These are phyloP conservation scores for Cyamopsis tetragonoloba DNA, from an alignment of 306 rosid genomes.

Conservation along the genomic window DNA sequence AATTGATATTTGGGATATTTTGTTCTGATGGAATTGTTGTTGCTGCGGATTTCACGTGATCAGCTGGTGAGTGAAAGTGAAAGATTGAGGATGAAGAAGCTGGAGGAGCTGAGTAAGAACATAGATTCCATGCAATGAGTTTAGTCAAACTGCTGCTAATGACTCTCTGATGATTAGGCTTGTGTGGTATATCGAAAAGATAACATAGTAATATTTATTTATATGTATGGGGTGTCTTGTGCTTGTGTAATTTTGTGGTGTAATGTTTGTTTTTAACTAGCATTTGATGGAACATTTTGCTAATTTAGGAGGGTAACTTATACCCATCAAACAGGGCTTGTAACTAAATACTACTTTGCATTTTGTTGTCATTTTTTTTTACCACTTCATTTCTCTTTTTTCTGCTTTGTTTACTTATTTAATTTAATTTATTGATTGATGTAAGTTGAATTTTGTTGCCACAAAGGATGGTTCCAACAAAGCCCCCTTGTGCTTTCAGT, in stretches of 20 bases:
- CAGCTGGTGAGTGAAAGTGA: conserved; percentile 77
- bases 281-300: conserved; percentile 43
- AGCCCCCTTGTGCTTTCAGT: conserved; percentile 12
- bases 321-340: conserved; percentile 66
- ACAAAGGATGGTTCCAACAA: conserved; percentile 12
- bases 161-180: conserved; percentile 73
- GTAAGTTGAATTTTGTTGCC: conserved; percentile 40
- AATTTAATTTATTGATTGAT: conserved; percentile 43
- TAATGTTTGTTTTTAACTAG: conserved; percentile 54
- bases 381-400: conserved; percentile 25
- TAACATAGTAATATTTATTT: conserved; percentile 52
- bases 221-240: conserved; percentile 57
- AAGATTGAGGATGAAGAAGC: conserved; percentile 95
- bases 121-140: conserved; percentile 68
- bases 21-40: neutral
- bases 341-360: conserved; percentile 69
- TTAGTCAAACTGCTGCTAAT: conserved; percentile 37
- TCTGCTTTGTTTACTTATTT: conserved; percentile 25
- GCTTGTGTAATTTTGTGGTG: conserved; percentile 58
- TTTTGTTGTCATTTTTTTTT: conserved; percentile 30
- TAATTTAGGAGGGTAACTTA: conserved; percentile 72
- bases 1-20: no score
- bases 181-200: conserved; percentile 84
- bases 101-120: conserved; percentile 99
- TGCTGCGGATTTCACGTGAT: conserved; percentile 31